Evolutionary conservation across 106 monocot species (phyloP).

Genomic region (Dendrobium catenatum): DNA sequence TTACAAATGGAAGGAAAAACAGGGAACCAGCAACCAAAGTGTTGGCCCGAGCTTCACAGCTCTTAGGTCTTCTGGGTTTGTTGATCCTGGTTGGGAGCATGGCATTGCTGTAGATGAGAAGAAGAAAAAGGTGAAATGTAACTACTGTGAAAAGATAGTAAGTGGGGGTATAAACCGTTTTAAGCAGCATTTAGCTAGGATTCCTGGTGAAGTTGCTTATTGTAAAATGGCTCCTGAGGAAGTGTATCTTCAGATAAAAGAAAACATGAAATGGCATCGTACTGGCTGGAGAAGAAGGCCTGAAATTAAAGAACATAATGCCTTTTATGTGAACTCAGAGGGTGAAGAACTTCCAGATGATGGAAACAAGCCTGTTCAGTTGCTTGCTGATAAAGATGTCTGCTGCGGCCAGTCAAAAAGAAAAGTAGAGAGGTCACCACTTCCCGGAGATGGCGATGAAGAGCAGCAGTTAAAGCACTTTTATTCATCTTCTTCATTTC

Average conservation of each 20-base stretch:
- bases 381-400: conserved; percentile 17
- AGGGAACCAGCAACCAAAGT: conserved; percentile 10
- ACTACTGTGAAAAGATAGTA: conserved; percentile 56
- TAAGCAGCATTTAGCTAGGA: conserved; percentile 64
- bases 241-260: conserved; percentile 59
- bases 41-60: conserved; percentile 17
- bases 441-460: too few species aligned
- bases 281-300: conserved; percentile 37
- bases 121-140: conserved; percentile 65
- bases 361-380: conserved; percentile 13
- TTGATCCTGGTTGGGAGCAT: conserved; percentile 69
- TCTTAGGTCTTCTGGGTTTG: conserved; percentile 41
- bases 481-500: conserved; percentile 7
- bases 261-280: conserved; percentile 69
- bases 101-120: conserved; percentile 49
- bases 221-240: conserved; percentile 67
- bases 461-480: too few species aligned
- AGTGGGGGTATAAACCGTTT: conserved; percentile 71
- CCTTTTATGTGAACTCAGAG: conserved; percentile 20
- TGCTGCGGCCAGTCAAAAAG: conserved; percentile 7
- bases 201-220: conserved; percentile 62
- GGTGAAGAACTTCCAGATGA: conserved; percentile 27
- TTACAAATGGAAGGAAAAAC: conserved; percentile 20
- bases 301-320: conserved; percentile 27
- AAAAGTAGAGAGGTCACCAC: conserved; percentile 20